Evolutionary conservation across 169 alveolate species (phyloP), one percentile per base, ranked within the genome.

Genomic region (Plasmodium inui): DNA sequence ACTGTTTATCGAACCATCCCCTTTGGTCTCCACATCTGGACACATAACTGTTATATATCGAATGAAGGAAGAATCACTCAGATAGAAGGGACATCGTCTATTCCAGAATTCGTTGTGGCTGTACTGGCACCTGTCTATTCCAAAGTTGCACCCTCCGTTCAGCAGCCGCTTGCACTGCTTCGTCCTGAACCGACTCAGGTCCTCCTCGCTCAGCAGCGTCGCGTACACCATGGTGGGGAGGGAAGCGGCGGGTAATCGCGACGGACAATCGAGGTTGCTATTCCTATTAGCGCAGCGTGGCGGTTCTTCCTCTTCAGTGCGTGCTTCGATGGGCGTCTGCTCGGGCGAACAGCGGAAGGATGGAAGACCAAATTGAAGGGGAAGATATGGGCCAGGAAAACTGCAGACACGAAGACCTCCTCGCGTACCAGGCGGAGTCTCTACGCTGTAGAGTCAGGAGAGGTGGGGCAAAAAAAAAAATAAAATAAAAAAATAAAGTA

Each of bases 41-140:
- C 98, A 97, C 93, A 95, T 94, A 26, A 96, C 95, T 55, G 98
- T 98, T 44, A 97, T 93, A 81, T 97, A 97, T 57, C 98, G 95
- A 30, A 97, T 95, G 46, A 95, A 96, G 14, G 96, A 79, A 22
- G 95, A 93, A 80, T 96, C 96, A 19, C 97, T 91, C 28, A 97
- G 95, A 72, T 96, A 97, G 57, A 96, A 96, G 12, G 98, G 98
- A 67, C 98, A 96, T 26, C 98, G 84, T 44, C 98, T 72, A 17
- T 97, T 96, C 97, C 98, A 97, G 39, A 96, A 95, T 39, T 94
- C 92, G 61, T 96, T 96, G 93, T 97, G 98, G 53, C 98, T 96
- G 94, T 97, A 97, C 76, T 97, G 97, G 92, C 98, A 97, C 28
- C 98, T 90, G 71, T 98, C 89, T 6, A 92, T 94, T 39, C 97